These are phyloP conservation scores for Naganishia kalamii DNA, from an alignment of 768 basidiomycete species.

Conservation along the genomic window DNA sequence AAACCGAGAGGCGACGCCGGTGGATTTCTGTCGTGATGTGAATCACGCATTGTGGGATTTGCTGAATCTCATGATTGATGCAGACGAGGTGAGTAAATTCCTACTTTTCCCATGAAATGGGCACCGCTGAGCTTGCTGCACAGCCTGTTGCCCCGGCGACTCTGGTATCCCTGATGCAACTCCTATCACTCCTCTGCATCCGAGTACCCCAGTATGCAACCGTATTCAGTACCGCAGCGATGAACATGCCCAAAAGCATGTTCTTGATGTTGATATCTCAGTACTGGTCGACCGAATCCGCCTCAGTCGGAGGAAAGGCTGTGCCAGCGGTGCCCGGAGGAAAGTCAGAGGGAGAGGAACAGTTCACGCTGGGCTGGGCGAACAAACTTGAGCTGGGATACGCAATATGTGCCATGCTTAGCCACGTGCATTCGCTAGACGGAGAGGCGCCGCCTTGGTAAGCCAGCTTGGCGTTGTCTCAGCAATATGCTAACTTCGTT, in stretches of 20 bases:
- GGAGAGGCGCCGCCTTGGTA: not conserved
- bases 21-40: conserved; percentile 26
- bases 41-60: conserved; percentile 21
- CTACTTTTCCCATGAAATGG: too few species aligned
- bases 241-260: not conserved
- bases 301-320: not conserved
- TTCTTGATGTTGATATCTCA: not conserved
- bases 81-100: not conserved
- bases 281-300: not conserved
- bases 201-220: not conserved
- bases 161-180: not conserved
- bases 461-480: not conserved
- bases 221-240: not conserved
- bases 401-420: not conserved
- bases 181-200: not conserved
- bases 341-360: not conserved
- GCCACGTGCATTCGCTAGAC: not conserved
- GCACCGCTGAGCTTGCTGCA: not conserved
- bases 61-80: not conserved
- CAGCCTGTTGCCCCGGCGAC: not conserved
- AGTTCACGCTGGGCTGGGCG: not conserved
- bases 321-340: not conserved
- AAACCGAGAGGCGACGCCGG: conserved; percentile 33
- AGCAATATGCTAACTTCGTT: not conserved
- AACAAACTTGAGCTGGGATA: not conserved